phyloP scores from a whole-genome alignment of 176 grass and related monocot species.

The Bothriochloa decipiens region DNA sequence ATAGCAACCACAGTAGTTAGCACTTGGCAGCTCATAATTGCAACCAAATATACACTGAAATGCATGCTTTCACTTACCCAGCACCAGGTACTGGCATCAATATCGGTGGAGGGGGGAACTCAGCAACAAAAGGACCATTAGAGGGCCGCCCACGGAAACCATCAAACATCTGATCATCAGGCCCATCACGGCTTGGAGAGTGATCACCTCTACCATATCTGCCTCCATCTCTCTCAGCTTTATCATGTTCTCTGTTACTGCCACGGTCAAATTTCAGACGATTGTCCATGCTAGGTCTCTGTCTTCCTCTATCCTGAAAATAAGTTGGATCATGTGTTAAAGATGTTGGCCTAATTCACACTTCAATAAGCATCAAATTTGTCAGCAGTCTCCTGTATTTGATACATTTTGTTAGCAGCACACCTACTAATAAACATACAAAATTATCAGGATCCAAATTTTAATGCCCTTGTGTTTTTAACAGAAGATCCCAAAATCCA shows the following conservation, averaged over 20 bases:
- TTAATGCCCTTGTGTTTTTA: background rate
- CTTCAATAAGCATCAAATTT: conserved; percentile 22
- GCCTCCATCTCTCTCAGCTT: conserved; percentile 68
- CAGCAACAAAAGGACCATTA: conserved; percentile 78
- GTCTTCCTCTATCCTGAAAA: conserved; percentile 69
- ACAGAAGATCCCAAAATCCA: background rate
- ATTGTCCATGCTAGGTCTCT: conserved; percentile 59
- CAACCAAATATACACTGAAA: conserved; percentile 29
- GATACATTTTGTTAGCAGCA: background rate
- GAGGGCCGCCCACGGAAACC: conserved; percentile 62
- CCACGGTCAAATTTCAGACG: conserved; percentile 75
- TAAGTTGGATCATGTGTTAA: conserved; percentile 30
- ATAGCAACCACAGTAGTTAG: conserved; percentile 29
- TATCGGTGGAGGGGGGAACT: conserved; percentile 84
- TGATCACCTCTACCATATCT: conserved; percentile 69
- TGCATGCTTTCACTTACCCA: conserved; percentile 59
- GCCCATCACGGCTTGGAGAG: conserved; percentile 63
- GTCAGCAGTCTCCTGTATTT: background rate
- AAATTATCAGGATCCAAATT: background rate
- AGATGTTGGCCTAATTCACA: background rate
- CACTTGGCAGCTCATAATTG: conserved; percentile 17
- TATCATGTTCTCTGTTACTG: conserved; percentile 73
- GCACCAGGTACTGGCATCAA: conserved; percentile 97
- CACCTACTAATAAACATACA: background rate
- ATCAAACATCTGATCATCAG: conserved; percentile 87